Evolutionary conservation across 768 basidiomycete species (phyloP).

Genomic region (Albatrellus ellisii): DNA sequence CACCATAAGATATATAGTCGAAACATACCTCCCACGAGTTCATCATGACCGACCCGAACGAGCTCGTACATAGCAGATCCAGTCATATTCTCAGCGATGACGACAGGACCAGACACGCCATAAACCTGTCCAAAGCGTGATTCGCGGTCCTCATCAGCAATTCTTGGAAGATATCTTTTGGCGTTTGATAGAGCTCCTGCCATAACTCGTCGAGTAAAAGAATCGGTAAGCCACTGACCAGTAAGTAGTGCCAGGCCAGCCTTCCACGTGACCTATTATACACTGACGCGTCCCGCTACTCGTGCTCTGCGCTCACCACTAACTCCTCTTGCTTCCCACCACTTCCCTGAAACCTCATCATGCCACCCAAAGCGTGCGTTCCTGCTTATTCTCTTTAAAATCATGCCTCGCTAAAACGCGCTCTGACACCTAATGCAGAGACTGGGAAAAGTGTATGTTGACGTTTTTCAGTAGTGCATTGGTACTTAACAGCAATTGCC

Average conservation of each 20-base stretch:
- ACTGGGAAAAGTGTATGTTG: conserved; percentile 94
- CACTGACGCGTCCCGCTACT: conserved; percentile 22
- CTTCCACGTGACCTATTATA: conserved; percentile 11
- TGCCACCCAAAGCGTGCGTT: conserved; percentile 94
- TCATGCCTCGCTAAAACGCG: conserved; percentile 4
- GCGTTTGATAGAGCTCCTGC: conserved; percentile 91
- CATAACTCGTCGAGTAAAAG: conserved; percentile 31
- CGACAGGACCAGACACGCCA: conserved; percentile 97
- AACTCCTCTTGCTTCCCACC: conserved; percentile 15
- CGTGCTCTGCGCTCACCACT: conserved; percentile 4
- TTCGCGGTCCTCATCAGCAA: conserved; percentile 84
- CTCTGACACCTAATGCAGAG: conserved; percentile 32
- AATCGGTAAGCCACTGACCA: neutral
- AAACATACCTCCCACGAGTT: conserved; percentile 83
- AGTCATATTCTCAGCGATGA: conserved; percentile 93
- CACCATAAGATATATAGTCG: neutral
- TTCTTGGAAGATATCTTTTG: conserved; percentile 75
- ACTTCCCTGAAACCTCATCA: conserved; percentile 27
- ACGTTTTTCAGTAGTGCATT: neutral
- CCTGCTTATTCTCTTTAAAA: neutral
- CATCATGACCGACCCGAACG: conserved; percentile 96
- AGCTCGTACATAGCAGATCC: conserved; percentile 97
- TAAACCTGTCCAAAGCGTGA: conserved; percentile 79
- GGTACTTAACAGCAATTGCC: conserved; percentile 3
- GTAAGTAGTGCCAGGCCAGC: neutral